Conservation (phyloP, 2,329 filamentous ascomycete species). For the Cephalotrichum gorgonifer region DNA sequence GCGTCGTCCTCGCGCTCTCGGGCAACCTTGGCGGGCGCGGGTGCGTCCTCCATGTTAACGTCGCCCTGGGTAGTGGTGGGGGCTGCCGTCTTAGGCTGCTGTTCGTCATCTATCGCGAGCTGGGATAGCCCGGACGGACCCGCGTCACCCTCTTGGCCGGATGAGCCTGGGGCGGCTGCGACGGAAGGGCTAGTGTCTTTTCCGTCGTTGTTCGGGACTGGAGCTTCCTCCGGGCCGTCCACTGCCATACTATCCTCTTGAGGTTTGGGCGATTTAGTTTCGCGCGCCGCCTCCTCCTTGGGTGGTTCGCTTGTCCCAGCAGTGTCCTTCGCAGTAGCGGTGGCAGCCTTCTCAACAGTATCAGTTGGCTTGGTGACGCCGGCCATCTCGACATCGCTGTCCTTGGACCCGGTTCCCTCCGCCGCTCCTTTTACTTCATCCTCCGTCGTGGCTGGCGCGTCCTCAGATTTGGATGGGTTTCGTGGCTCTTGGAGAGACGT, state of each 20-base stretch:
- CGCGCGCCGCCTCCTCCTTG: constrained; percentile 8
- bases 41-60: constrained; percentile 43
- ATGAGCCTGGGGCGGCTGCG: not conserved
- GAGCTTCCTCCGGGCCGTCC: constrained; percentile 11
- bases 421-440: not conserved
- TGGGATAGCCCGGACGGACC: constrained; percentile 2
- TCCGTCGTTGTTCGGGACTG: not conserved
- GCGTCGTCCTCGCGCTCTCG: constrained; percentile 71
- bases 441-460: not conserved
- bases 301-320: not conserved
- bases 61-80: constrained; percentile 20
- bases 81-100: not conserved
- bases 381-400: constrained; percentile 5
- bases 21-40: constrained; percentile 48
- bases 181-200: not conserved
- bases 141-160: not conserved
- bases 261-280: not conserved
- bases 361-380: too few species aligned
- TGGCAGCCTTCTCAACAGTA: not conserved
- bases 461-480: constrained; percentile 3
- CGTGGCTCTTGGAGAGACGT: not conserved
- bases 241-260: constrained; percentile 5
- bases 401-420: not conserved
- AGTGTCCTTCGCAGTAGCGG: not conserved
- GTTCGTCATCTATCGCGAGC: constrained; percentile 1